Conservation (phyloP, 371 early-diverging fungal genomes). For the Saksenaea vasiformis region DNA sequence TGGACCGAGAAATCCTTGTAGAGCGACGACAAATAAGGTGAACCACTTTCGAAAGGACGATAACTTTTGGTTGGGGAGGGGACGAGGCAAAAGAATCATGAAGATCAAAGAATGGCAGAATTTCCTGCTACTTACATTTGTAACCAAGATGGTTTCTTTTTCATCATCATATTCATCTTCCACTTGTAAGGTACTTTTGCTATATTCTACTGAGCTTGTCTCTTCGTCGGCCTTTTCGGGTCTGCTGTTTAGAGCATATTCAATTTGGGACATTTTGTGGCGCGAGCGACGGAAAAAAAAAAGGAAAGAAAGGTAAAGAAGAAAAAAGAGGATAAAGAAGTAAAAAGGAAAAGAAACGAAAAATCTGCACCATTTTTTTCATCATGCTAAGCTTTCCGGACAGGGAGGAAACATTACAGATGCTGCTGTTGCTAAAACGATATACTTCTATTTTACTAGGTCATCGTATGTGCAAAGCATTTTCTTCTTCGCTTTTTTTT, state of each 20-base stretch:
- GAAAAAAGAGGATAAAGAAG: conserved; percentile 3
- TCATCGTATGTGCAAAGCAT: not conserved
- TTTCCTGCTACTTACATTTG: not conserved
- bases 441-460: not conserved
- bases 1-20: conserved; percentile 54
- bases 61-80: conserved; percentile 11
- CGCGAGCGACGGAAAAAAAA: not conserved
- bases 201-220: not conserved
- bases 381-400: not conserved
- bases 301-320: conserved; percentile 4
- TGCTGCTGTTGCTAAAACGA: not conserved
- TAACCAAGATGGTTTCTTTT: not conserved
- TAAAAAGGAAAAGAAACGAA: conserved; percentile 5
- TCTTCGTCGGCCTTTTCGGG: not conserved
- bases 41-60: conserved; percentile 37
- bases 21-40: conserved; percentile 40
- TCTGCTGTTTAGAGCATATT: not conserved
- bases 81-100: not conserved
- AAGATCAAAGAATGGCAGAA: not conserved
- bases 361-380: not conserved
- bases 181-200: not conserved
- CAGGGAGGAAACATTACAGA: too few species aligned
- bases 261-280: not conserved
- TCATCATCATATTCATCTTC: not conserved
- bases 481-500: too few species aligned